Percentiles rank a stretch among this genome's conserved stretches.
Conservation (phyloP, 2,329 filamentous ascomycete species). For the Paecilomyces sp. region DNA sequence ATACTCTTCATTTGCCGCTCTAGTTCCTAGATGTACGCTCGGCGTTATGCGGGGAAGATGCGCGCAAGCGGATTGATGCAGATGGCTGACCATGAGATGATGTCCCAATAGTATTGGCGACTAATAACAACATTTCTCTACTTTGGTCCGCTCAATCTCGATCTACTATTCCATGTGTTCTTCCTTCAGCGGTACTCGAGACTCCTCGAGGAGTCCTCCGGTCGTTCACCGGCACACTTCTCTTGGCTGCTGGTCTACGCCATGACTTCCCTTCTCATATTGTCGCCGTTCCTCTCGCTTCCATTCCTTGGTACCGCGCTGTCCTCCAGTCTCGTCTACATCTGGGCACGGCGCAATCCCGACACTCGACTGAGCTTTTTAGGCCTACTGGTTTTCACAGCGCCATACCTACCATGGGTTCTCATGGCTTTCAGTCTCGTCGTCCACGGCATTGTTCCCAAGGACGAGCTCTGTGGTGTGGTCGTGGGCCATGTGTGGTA, state of each 20-base stretch:
- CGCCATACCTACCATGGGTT: constrained; percentile 93
- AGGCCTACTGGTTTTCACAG: constrained; percentile 82
- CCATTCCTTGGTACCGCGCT: constrained; percentile 91
- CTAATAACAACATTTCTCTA: constrained; percentile 95
- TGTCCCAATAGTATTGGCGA: constrained; percentile 77
- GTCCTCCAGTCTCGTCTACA: constrained; percentile 90
- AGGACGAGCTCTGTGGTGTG: constrained; percentile 93
- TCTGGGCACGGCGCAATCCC: constrained; percentile 93
- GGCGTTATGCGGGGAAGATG: not conserved
- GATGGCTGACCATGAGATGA: not conserved
- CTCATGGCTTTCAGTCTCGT: constrained; percentile 86
- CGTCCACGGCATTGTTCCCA: constrained; percentile 82
- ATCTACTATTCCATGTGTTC: constrained; percentile 95
- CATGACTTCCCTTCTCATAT: constrained; percentile 66
- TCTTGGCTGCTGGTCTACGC: constrained; percentile 90
- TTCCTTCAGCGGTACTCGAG: constrained; percentile 95
- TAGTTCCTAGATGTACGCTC: not conserved
- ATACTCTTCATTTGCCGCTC: not conserved
- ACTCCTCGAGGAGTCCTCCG: constrained; percentile 90
- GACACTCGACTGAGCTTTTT: constrained; percentile 85
- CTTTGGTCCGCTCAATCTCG: constrained; percentile 88
- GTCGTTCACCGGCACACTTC: constrained; percentile 84
- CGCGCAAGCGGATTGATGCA: not conserved
- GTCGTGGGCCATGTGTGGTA: constrained; percentile 96
- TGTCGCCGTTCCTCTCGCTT: constrained; percentile 84